These are phyloP conservation scores for Dioscorea cayenensis DNA, from an alignment of 116 monocot species.

Conservation along the genomic window DNA sequence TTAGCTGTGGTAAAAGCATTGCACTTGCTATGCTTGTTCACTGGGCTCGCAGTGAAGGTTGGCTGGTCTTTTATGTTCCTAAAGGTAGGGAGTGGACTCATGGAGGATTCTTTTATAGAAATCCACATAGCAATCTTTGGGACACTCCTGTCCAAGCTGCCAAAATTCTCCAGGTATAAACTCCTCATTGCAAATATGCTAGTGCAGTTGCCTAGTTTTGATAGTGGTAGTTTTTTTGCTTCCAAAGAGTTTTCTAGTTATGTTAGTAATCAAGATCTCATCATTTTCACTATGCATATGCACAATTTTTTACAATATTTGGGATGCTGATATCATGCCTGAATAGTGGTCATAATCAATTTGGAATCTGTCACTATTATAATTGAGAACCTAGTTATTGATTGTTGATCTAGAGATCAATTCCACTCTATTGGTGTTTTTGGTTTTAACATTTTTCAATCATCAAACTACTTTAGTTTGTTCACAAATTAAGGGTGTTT, in stretches of 20 bases:
- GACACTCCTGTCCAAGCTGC: slow-evolving; percentile 88
- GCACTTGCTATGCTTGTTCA: slow-evolving; percentile 97
- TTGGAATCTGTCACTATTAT: neutral
- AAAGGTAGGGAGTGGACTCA: slow-evolving; percentile 87
- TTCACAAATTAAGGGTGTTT: no score
- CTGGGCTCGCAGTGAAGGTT: slow-evolving; percentile 92
- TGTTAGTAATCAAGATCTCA: neutral
- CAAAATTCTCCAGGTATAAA: slow-evolving; percentile 65
- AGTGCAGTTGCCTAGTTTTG: neutral
- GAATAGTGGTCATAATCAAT: neutral
- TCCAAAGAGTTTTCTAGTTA: neutral
- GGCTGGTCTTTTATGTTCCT: slow-evolving; percentile 98
- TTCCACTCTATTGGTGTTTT: no score
- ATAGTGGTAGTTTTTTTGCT: neutral
- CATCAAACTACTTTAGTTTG: no score
- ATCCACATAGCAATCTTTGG: slow-evolving; percentile 63
- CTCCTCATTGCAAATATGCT: neutral
- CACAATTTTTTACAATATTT: neutral
- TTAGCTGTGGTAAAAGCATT: slow-evolving; percentile 92
- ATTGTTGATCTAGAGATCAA: neutral
- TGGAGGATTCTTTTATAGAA: slow-evolving; percentile 90
- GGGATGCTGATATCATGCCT: neutral
- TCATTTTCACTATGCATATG: neutral
- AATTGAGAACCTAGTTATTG: neutral
- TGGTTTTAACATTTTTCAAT: no score